A percentile compares a stretch with the other conserved stretches of the same genome.
These are phyloP conservation scores for Ambrosia hybrid DNA, from an alignment of 140 eudicot genomes.

Conservation along the genomic window DNA sequence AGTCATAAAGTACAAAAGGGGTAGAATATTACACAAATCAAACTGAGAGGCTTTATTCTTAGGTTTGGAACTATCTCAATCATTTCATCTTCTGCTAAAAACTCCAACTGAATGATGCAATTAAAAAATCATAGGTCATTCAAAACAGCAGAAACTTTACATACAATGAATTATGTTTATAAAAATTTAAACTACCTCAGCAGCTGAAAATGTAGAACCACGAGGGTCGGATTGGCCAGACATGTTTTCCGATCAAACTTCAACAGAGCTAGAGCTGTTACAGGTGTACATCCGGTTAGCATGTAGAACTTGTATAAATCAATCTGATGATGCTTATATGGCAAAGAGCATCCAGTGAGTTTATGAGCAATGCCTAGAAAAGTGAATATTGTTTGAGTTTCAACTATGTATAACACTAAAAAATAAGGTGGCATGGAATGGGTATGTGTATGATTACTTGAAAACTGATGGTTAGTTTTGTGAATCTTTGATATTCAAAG, in stretches of 20 bases:
- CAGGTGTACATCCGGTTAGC: background rate
- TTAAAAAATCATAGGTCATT: background rate
- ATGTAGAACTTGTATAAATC: background rate
- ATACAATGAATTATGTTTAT: background rate
- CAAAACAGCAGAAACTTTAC: background rate
- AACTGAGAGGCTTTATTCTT: conserved; percentile 76
- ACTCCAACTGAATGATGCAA: conserved; percentile 66
- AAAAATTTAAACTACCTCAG: conserved; percentile 54
- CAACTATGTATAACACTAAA: background rate
- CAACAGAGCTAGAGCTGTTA: conserved; percentile 14
- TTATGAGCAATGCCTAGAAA: background rate
- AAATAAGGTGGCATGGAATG: background rate
- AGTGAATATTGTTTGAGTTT: conserved; percentile 4
- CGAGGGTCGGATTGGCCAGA: conserved; percentile 63
- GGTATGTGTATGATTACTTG: background rate
- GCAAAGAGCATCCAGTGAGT: background rate
- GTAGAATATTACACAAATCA: conserved; percentile 55
- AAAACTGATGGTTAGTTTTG: background rate
- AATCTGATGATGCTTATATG: background rate
- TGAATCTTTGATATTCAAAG: too few species aligned
- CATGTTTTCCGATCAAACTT: conserved; percentile 43
- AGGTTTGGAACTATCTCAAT: conserved; percentile 83
- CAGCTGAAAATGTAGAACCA: conserved; percentile 67
- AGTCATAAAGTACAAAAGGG: background rate
- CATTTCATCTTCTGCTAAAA: conserved; percentile 89